These are phyloP conservation scores for Cyberlindnera samutprakarnensis DNA, from an alignment of 805 yeast genomes.

Conservation along the genomic window DNA sequence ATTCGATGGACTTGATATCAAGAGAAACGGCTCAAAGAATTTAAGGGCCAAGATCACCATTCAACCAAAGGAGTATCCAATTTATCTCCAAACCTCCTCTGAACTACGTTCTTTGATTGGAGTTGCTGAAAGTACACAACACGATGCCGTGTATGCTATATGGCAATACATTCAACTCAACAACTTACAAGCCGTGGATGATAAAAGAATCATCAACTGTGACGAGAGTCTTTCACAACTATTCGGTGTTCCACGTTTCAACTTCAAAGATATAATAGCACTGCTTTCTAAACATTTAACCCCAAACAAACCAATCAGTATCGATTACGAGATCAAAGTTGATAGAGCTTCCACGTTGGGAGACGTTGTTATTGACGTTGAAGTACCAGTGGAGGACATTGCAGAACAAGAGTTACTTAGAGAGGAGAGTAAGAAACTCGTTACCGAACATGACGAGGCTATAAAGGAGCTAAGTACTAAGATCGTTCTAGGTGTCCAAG, in stretches of 20 bases:
- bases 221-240: slow-evolving; percentile 38
- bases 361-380: slow-evolving; percentile 71
- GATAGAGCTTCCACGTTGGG: slow-evolving; percentile 75
- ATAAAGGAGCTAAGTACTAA: slow-evolving; percentile 26
- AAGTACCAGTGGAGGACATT: slow-evolving; percentile 38
- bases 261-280: slow-evolving; percentile 68
- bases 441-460: slow-evolving; percentile 21
- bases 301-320: slow-evolving; percentile 73
- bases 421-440: slow-evolving; percentile 24
- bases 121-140: slow-evolving; percentile 70
- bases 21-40: slow-evolving; percentile 64
- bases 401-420: slow-evolving; percentile 21
- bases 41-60: slow-evolving; percentile 66
- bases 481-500: slow-evolving; percentile 38
- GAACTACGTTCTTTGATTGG: slow-evolving; percentile 70
- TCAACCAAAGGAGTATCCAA: slow-evolving; percentile 73
- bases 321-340: slow-evolving; percentile 72
- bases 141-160: slow-evolving; percentile 69
- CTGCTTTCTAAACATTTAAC: slow-evolving; percentile 55
- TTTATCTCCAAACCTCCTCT: slow-evolving; percentile 55
- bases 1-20: slow-evolving; percentile 87
- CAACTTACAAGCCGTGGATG: slow-evolving; percentile 51
- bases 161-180: slow-evolving; percentile 77
- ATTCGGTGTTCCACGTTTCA: slow-evolving; percentile 44
- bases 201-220: slow-evolving; percentile 44